Conservation (phyloP, 1,139 yeast species). For the Yamadazyma triangularis region DNA sequence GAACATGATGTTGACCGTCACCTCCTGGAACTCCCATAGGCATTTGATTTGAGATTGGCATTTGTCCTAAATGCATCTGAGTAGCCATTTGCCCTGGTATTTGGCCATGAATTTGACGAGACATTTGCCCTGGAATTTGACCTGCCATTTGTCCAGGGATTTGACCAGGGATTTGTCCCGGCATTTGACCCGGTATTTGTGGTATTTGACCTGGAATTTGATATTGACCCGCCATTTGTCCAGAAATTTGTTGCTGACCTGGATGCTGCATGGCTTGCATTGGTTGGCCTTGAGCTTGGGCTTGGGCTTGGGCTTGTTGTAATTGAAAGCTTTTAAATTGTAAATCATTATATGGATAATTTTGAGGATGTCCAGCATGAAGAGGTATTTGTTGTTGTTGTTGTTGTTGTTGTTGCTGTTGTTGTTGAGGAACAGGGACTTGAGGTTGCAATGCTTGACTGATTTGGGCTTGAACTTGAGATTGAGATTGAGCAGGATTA, state of each 20-base stretch:
- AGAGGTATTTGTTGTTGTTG: not conserved
- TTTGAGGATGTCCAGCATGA: conserved; percentile 5
- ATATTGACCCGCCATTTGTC: not conserved
- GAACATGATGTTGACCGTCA: conserved; percentile 7
- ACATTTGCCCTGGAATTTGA: conserved; percentile 1
- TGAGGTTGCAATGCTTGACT: conserved; percentile 14
- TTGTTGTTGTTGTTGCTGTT: not conserved
- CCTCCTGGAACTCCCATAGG: conserved; percentile 3
- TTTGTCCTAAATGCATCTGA: too few relatives aligned
- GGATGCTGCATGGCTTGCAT: not conserved
- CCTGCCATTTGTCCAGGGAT: conserved; percentile 1
- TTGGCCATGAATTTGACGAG: not conserved
- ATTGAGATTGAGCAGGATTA: conserved; percentile 1
- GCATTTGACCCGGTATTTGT: not conserved
- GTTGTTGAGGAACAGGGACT: conserved; percentile 9
- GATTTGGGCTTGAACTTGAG: conserved; percentile 12
- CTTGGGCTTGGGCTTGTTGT: conserved; percentile 25
- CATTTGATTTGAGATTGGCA: conserved; percentile 1
- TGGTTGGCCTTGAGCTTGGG: conserved; percentile 6
- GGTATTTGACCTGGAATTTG: not conserved
- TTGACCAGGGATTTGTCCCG: not conserved
- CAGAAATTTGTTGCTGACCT: not conserved
- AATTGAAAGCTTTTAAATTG: conserved; percentile 11
- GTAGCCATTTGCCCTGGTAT: conserved; percentile 1
- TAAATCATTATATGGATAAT: conserved; percentile 4